phyloP scores from a whole-genome alignment of 139 green algal species.

The Chlamydomonas sphaeroides region DNA sequence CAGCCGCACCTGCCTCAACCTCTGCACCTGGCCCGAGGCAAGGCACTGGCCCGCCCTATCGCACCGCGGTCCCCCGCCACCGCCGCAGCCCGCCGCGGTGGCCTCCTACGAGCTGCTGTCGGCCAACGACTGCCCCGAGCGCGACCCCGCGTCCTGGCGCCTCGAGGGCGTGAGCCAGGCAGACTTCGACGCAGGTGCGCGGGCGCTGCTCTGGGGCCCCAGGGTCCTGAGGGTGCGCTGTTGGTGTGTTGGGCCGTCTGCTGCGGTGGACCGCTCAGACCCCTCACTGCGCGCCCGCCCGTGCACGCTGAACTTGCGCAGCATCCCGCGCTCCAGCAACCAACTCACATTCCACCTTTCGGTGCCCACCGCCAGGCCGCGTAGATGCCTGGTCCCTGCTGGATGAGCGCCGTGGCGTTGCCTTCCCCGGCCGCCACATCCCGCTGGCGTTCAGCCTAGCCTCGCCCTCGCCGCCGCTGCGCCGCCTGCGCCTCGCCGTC shows the following conservation, averaged over 20 bases:
- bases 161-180: constrained; percentile 61
- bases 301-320: no score
- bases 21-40: no score
- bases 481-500: constrained; percentile 62
- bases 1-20: not conserved
- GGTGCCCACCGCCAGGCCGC: constrained; percentile 19
- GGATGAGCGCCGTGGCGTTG: constrained; percentile 49
- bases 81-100: constrained; percentile 18
- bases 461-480: constrained; percentile 1
- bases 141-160: constrained; percentile 71
- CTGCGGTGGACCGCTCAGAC: no score
- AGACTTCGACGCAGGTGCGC: not conserved
- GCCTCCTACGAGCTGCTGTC: constrained; percentile 69
- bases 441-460: constrained; percentile 47
- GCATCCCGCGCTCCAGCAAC: no score
- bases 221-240: no score
- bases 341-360: no score
- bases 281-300: no score
- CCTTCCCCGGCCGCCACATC: constrained; percentile 59
- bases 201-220: no score
- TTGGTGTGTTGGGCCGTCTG: no score
- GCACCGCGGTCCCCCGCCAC: no score
- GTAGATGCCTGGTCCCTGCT: constrained; percentile 30
- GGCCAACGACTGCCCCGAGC: constrained; percentile 73
- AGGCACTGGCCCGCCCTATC: no score